Base-by-base conservation (phyloP, 208 protist species). In the Acanthamoeba sp. region DNA sequence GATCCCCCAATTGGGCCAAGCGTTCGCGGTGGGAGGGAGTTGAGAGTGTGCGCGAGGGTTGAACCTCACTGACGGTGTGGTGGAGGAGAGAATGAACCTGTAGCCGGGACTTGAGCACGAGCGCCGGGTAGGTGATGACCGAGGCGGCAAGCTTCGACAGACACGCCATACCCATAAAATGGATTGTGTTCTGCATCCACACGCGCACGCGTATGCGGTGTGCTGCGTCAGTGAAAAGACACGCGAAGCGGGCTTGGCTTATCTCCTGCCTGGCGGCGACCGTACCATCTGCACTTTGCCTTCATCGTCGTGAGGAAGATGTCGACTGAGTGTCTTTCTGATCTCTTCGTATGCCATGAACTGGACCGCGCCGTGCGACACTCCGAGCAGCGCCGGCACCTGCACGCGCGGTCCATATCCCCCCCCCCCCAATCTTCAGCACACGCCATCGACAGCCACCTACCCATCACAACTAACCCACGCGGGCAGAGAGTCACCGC, bases 271-370 rank as follows among this genome's bases (percentile, higher is more conserved):
- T 55, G 62, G 20, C 9, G 52, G 40, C 90, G 29, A 5, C 2
- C 24, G n/a, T 48, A 69, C 50, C 59, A 90, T 94, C 24, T 94
- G 59, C 59, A 69, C 57, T 12, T 89, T 34, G 40, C 62, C 69
- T n/a, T 57, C 45, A 9, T 20, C 20, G n/a, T n/a, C 48, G 22
- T 32, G 82, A 24, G 59, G 9, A 12, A 69, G 66, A 42, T 87
- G 42, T 48, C 62, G 66, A 6, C 52, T 52, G 59, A 95, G 71
- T 7, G 91, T 1, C 52, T 94, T 94, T 32, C 96, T 94, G 48
- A 96, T 87, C 59, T 82, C 38, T n/a, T 96, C 95, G 80, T 96
- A 96, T 22, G 84, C 40, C 48, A 95, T 95, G 87, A 96, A 96
- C 40, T 96, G 95, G 38, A 96, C 73, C 2, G 88, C 59, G 12